Evolutionary conservation across 495 filamentous ascomycete genomes (phyloP), one percentile per base, ranked within the genome.

Genomic region (Hamigera avellanea): DNA sequence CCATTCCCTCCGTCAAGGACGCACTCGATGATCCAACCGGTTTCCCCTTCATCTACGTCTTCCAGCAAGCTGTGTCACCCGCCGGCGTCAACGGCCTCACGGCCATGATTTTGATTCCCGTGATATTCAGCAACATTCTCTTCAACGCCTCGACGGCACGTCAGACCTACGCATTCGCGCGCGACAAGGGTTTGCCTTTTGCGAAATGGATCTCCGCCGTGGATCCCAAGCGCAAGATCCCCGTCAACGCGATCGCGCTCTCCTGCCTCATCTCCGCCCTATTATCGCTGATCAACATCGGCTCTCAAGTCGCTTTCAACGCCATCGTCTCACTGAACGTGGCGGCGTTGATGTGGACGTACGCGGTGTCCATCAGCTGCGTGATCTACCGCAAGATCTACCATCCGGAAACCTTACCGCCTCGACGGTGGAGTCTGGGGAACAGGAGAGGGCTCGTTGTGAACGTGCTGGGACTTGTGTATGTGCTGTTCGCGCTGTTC

Each of bases 81-180:
- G 47, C 52, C 19, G 61, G 46, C 7, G 49, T 52, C 4, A 60
- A 52, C 23, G 56, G 52, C 8, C 39, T 70, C 4, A 57, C 61
- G 10, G 49, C 54, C 10, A 53, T 64, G 12, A 60, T 68, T 15
- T 48, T 66, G 1, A 40, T 64, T 16, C 43, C 67, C 27, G 54
- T 60, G 26, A 55, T 62, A 26, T 61, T 57, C 42, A 60, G 59
- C 40, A 61, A 49, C 34, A 56, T 67, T 17, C 49, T 54, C 26
- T 45, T 60, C 30, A 43, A 64, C 2, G 64, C 64, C 1, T 59
- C 65, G 1, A 54, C 59, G 12, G 66, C 63, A 3, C 51, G 69
- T n/a, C 50, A 70, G 37, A 53, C 64, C 12, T 72, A 58, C 29
- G 61, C 69, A 5, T 72, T 73, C 43, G 68, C 69, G n/a, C 59